A percentile compares a stretch with the other conserved stretches of the same genome.
phyloP scores from a whole-genome alignment of 2,329 filamentous ascomycete genomes.

The Monilinia fructigena region DNA sequence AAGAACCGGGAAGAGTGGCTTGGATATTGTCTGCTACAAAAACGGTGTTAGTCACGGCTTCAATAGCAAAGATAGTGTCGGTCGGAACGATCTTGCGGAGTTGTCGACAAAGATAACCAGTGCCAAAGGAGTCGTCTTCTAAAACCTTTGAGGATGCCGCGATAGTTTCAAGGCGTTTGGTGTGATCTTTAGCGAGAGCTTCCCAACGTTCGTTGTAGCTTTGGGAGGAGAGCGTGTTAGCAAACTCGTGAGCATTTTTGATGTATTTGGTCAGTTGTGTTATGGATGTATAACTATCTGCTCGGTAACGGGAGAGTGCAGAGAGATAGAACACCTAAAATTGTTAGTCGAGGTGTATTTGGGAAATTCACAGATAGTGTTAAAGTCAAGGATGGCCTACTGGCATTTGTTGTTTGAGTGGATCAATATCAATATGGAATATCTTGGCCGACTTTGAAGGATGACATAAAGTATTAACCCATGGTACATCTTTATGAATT shows the following conservation, averaged over 20 bases:
- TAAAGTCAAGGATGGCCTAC: not conserved
- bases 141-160: slow-evolving; percentile 56
- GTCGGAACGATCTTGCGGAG: slow-evolving; percentile 56
- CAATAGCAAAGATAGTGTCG: slow-evolving; percentile 73
- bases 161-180: slow-evolving; percentile 59
- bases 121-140: slow-evolving; percentile 55
- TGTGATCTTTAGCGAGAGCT: slow-evolving; percentile 57
- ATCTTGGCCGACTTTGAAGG: slow-evolving; percentile 54
- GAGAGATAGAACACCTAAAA: slow-evolving; percentile 61
- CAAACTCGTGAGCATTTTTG: slow-evolving; percentile 44
- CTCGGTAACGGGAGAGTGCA: slow-evolving; percentile 63
- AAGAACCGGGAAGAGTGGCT: slow-evolving; percentile 65
- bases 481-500: slow-evolving; percentile 67
- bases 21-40: slow-evolving; percentile 71
- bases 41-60: slow-evolving; percentile 71
- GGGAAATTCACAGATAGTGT: slow-evolving; percentile 40
- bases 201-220: slow-evolving; percentile 49
- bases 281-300: slow-evolving; percentile 63
- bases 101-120: slow-evolving; percentile 47
- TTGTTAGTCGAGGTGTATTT: slow-evolving; percentile 49
- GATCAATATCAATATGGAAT: slow-evolving; percentile 65
- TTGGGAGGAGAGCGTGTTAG: slow-evolving; percentile 44
- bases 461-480: slow-evolving; percentile 76
- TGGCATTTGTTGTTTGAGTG: slow-evolving; percentile 54
- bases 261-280: slow-evolving; percentile 68